These are phyloP conservation scores for Coccomyxa sp. DNA, from an alignment of 139 green algal species.

Conservation along the genomic window DNA sequence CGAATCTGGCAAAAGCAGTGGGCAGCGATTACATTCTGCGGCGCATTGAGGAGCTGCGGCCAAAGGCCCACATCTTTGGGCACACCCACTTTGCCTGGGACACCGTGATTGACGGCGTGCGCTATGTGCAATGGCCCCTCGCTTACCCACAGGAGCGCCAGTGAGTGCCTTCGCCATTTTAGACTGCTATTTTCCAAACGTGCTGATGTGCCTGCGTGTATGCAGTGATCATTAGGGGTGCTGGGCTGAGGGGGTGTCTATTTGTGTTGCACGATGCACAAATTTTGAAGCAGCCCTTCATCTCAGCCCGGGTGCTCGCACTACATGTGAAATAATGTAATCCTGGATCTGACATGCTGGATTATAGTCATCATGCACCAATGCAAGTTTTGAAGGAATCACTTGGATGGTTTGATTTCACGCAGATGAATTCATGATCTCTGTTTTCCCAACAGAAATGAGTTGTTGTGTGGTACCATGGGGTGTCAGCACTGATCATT, in stretches of 20 bases:
- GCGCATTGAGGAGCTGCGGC: slow-evolving; percentile 39
- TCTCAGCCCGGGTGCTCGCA: neutral
- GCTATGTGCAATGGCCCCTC: slow-evolving; percentile 53
- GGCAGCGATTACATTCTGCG: slow-evolving; percentile 47
- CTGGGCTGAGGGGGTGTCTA: neutral
- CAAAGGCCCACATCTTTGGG: slow-evolving; percentile 58
- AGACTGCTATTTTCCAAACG: neutral
- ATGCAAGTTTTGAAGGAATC: neutral
- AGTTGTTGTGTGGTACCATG: neutral
- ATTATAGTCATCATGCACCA: neutral
- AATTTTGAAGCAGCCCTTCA: no score
- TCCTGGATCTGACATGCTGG: neutral
- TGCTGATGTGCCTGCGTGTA: neutral
- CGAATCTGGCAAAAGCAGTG: slow-evolving; percentile 64
- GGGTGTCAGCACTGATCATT: neutral
- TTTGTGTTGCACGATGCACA: no score
- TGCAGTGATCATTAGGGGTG: neutral
- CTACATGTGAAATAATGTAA: neutral
- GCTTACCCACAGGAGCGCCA: slow-evolving; percentile 41
- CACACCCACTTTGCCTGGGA: slow-evolving; percentile 78
- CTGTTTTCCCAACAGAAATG: neutral
- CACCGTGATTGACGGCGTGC: slow-evolving; percentile 26
- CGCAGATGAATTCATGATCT: neutral
- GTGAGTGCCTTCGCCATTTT: neutral
- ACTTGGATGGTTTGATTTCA: no score